phyloP scores from a whole-genome alignment of 306 rosid genomes.

The Malus asiatica region DNA sequence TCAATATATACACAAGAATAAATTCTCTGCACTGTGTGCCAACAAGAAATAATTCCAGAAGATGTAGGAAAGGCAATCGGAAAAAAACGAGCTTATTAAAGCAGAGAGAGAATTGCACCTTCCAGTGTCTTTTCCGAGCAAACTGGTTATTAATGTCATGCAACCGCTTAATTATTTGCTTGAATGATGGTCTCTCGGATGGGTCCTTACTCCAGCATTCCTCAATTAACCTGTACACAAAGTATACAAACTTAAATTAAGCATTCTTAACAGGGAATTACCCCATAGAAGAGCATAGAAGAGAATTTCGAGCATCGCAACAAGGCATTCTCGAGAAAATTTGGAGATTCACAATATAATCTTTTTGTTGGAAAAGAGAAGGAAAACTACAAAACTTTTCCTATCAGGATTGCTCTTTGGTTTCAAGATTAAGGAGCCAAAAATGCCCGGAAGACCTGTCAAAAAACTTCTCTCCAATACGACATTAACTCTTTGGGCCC shows the following conservation, averaged over 20 bases:
- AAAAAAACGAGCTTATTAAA: neutral
- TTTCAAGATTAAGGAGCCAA: neutral
- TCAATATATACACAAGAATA: neutral
- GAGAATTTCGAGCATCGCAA: neutral
- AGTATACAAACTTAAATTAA: conserved; percentile 6
- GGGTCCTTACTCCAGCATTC: conserved; percentile 85
- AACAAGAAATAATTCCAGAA: neutral
- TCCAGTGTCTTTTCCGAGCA: conserved; percentile 61
- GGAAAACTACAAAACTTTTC: neutral
- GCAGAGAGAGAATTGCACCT: conserved; percentile 44
- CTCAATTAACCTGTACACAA: conserved; percentile 56
- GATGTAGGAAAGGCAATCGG: neutral
- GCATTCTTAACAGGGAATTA: conserved; percentile 13
- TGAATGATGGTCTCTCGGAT: conserved; percentile 69
- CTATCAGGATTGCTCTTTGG: neutral
- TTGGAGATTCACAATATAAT: neutral
- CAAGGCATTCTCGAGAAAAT: neutral
- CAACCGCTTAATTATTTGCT: conserved; percentile 60
- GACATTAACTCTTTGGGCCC: neutral
- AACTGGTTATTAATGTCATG: conserved; percentile 52
- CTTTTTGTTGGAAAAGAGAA: neutral
- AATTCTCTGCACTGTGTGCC: neutral
- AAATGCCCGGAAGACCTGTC: neutral
- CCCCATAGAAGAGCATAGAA: neutral
- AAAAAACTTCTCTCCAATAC: neutral